Conservation (phyloP, 495 filamentous ascomycete species). For the Aspergillus sclerotiicarbonarius region DNA sequence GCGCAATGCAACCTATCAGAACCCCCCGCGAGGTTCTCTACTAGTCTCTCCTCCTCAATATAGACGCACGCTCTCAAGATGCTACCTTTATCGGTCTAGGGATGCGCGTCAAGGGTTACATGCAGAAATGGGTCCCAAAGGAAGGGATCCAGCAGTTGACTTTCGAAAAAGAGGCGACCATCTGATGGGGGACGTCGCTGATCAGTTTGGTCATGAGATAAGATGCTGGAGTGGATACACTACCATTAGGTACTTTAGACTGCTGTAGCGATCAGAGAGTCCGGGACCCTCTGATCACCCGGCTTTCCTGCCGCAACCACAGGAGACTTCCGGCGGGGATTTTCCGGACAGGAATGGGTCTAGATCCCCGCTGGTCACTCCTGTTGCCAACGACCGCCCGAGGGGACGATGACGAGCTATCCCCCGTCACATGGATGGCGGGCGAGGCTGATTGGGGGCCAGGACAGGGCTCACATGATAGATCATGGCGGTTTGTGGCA, state of each 20-base stretch:
- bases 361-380: neutral
- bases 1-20: neutral
- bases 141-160: neutral
- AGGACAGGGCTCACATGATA: conserved; percentile 4
- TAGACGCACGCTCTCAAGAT: neutral
- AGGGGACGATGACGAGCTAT: neutral
- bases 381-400: neutral
- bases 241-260: neutral
- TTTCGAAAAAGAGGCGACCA: neutral
- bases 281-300: neutral
- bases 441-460: neutral
- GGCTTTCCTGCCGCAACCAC: neutral
- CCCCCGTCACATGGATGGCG: conserved; percentile 5
- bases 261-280: neutral
- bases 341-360: neutral
- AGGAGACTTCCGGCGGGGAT: neutral
- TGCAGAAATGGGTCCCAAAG: neutral
- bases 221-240: conserved; percentile 1
- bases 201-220: conserved; percentile 10
- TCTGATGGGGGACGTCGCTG: neutral
- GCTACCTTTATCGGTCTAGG: neutral
- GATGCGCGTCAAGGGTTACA: neutral
- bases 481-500: neutral
- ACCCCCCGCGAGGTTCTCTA: neutral
- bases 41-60: neutral